These are phyloP conservation scores for Corymbia citriodora DNA, from an alignment of 441 rosid species.

Conservation along the genomic window DNA sequence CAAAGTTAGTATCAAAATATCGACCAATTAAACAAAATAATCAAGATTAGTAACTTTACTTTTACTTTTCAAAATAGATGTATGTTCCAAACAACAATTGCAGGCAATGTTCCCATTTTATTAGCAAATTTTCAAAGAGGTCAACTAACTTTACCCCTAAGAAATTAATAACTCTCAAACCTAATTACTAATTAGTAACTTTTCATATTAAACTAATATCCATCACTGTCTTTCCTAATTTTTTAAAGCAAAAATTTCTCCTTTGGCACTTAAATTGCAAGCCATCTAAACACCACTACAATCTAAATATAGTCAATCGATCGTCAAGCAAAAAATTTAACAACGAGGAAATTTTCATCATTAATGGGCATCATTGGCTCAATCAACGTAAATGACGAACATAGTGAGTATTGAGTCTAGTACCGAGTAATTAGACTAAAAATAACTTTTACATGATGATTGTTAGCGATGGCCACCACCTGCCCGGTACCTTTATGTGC, in stretches of 20 bases:
- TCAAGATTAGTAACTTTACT: background rate
- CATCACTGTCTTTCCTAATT: background rate
- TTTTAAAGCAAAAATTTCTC: background rate
- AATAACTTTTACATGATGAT: background rate
- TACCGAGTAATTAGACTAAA: background rate
- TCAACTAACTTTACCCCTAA: background rate
- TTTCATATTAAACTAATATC: background rate
- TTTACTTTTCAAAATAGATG: background rate
- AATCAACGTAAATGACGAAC: background rate
- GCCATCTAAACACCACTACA: background rate
- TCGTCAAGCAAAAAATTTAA: background rate
- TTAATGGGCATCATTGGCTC: background rate
- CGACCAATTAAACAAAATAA: background rate
- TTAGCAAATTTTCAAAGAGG: background rate
- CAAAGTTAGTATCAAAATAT: background rate
- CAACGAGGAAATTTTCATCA: background rate
- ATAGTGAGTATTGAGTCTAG: background rate
- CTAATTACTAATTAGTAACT: background rate
- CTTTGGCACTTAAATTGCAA: background rate
- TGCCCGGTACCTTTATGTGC: background rate
- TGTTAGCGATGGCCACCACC: background rate
- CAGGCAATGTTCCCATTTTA: background rate
- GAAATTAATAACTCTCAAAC: background rate
- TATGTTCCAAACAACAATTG: background rate
- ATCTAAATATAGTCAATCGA: too few relatives aligned